A percentile compares a stretch with the other conserved stretches of the same genome.
Conservation (phyloP, 176 grass and related monocot genomes). For the Raddia guianensis region DNA sequence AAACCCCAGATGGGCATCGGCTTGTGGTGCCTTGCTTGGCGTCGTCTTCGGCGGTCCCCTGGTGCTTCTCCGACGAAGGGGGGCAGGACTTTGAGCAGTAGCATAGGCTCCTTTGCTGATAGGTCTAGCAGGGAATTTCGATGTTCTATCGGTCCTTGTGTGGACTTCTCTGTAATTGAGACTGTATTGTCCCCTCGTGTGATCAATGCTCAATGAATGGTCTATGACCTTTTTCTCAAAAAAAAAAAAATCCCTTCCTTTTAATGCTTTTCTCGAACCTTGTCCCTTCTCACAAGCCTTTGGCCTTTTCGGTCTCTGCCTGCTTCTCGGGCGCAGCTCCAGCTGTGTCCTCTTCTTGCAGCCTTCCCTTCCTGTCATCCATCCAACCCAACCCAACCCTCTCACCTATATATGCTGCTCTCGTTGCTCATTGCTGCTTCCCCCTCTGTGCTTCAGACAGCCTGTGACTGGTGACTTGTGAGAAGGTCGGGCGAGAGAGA, state of each 20-base stretch:
- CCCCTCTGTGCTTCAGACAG: neutral
- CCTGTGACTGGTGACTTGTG: neutral
- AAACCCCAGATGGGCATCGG: too few species aligned
- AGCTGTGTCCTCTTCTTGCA: neutral
- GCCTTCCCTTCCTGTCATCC: conserved; percentile 15
- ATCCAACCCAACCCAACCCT: neutral
- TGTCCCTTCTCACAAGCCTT: conserved; percentile 30
- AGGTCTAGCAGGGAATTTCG: too few species aligned
- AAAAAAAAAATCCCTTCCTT: neutral
- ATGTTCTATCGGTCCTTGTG: too few species aligned
- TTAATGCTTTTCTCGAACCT: conserved; percentile 1
- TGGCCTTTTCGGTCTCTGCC: conserved; percentile 39
- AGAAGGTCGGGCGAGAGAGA: neutral
- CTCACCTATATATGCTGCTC: conserved; percentile 39
- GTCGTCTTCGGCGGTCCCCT: too few species aligned
- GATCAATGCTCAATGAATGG: too few species aligned
- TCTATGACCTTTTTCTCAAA: too few species aligned
- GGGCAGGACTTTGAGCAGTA: too few species aligned
- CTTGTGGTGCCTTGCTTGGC: too few species aligned
- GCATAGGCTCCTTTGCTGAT: too few species aligned
- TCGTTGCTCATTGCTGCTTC: conserved; percentile 3
- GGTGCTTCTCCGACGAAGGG: too few species aligned
- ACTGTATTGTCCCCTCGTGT: too few species aligned
- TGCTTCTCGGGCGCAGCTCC: conserved; percentile 37
- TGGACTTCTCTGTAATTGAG: too few species aligned